Base-by-base conservation (phyloP, 805 yeast genomes). In the Barnettozyma salicaria region DNA sequence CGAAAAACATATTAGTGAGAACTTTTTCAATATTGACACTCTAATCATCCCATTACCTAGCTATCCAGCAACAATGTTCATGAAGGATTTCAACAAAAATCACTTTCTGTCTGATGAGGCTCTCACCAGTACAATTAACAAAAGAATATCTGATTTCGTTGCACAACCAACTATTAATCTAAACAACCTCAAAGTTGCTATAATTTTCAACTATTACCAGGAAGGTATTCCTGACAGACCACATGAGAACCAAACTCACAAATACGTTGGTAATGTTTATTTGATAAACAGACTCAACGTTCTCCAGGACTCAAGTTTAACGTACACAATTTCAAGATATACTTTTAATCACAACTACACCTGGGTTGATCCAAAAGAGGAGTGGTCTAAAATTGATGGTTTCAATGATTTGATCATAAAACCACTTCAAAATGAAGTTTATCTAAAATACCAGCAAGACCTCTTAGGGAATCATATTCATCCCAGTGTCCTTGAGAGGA, bases 201-300 rank as follows among this genome's bases (percentile, higher is more conserved):
- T 53, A 17, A 19, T 45, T 4, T 43, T 48, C 36, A 48, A 45
- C 32, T 45, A 34, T 23, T 49, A 40, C 32, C 53, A 51, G 25
- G 55, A 50, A 30, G 53, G 53, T 20, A 39, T 40, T 5, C 49
- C 55, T 1, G 47, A 46, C 7, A 45, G 47, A 33, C 53, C 50
- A 8, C 48, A 48, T 27, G 55, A 51, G 25, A 37, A 48, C 30
- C 53, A 47, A 23, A 24, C 44, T 5, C 50, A 47, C 27, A 53
- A 48, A 28, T 53, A 51, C 23, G 55, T 53, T 14, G 58, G 56
- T 4, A 53, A 52, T 19, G 34, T 52, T 16, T 46, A 50, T 22
- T 43, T 49, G 7, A 19, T 52, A 3, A 48, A 40, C 26, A 34
- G 43, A 6, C 49, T 52, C 37, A 40, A 30, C 6, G 42, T 50